phyloP scores from a whole-genome alignment of 306 rosid species.

The Purshia tridentata region DNA sequence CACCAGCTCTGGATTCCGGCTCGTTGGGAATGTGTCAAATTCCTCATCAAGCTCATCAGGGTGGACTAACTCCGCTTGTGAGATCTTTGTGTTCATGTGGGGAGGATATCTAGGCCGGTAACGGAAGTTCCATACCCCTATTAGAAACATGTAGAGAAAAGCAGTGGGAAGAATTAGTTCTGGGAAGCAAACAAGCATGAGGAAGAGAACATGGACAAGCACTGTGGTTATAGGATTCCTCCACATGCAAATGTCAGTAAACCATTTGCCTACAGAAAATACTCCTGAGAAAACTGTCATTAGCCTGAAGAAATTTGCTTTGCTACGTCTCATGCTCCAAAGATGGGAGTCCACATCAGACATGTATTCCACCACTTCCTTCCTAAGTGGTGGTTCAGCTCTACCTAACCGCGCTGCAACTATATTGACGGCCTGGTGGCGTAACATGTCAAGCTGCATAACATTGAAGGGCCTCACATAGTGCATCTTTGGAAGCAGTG shows the following conservation, averaged over 20 bases:
- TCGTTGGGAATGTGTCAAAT: constrained; percentile 52
- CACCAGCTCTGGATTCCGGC: constrained; percentile 34
- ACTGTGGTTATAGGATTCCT: constrained; percentile 49
- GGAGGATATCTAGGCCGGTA: constrained; percentile 56
- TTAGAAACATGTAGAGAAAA: constrained; percentile 54
- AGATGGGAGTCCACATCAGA: constrained; percentile 54
- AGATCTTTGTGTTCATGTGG: constrained; percentile 51
- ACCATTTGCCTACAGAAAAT: constrained; percentile 48
- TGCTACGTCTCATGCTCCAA: constrained; percentile 59
- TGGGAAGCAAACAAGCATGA: constrained; percentile 54
- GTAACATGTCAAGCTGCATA: constrained; percentile 46
- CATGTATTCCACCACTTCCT: constrained; percentile 58
- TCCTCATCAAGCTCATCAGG: constrained; percentile 59
- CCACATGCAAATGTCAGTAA: constrained; percentile 50
- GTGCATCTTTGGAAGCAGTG: constrained; percentile 56
- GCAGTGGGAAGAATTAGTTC: constrained; percentile 50
- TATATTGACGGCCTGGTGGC: constrained; percentile 51
- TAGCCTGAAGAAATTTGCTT: constrained; percentile 44
- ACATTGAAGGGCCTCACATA: constrained; percentile 42
- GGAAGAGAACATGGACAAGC: constrained; percentile 50
- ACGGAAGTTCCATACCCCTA: constrained; percentile 54
- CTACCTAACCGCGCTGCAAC: constrained; percentile 49
- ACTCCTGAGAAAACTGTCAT: constrained; percentile 50
- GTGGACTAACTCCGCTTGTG: constrained; percentile 45
- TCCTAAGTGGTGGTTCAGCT: constrained; percentile 51